Evolutionary conservation across 192 early-diverging fungal species (phyloP), one percentile per base, ranked within the genome.

Genomic region (Pilaira anomala): DNA sequence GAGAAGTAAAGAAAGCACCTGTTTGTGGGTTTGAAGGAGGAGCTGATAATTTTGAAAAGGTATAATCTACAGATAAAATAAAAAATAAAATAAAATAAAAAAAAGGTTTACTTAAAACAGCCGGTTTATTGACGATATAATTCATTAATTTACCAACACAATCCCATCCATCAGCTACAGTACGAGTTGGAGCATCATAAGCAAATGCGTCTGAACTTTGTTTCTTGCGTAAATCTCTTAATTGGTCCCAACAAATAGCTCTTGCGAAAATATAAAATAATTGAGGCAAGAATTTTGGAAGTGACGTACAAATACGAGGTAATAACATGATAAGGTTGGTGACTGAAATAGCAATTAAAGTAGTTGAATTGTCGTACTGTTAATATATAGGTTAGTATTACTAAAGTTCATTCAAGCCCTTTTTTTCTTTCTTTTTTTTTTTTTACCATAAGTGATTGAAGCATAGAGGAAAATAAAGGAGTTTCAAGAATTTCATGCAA

Each of bases 241-340:
- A 67, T 28, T 75, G 68, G 60, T 79, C 78, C 80, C 80, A 82
- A 33, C 74, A 80, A 16, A 82, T 72, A 9, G 78, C 78, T 40
- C 80, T 69, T n/a, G 76, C 73, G 30, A 79, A 74, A 39, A 82
- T 79, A 40, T 78, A 68, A 45, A 82, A 82, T 7, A 82, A 36
- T 9, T 78, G 68, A 1, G 78, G 76, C 14, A 82, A 67, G 56
- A 65, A 65, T 6, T 71, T 71, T 16, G 78, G 76, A 21, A 82
- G 52, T 7, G 72, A 56, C 0, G 80, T 65, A 11, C 76, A 77
- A 13, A 82, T 82, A 9, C 80, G 69, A 25, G 80, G 80, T 48
- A 82, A 69, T 2, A 82, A 48, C 80, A 82, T 82, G 44, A 82
- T 79, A 8, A 82, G 51, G 7, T 74, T 80, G 68, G 78, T 79